Evolutionary conservation across 2,329 filamentous ascomycete species (phyloP), one percentile per base, ranked within the genome.

Genomic region (Simplicillium aogashimaense): DNA sequence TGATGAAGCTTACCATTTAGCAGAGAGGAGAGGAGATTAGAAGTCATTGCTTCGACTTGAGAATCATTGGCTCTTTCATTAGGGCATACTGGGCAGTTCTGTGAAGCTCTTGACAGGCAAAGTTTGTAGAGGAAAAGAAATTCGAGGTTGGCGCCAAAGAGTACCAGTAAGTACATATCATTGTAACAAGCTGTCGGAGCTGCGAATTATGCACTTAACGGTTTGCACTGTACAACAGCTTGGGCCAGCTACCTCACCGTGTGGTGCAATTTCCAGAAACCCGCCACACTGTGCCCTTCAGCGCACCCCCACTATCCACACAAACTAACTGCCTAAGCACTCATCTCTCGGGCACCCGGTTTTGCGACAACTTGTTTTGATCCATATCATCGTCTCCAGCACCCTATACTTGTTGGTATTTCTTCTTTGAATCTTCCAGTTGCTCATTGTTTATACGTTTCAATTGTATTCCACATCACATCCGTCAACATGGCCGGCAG

Each of bases 401-500:
- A 33, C 38, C 29, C 47, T 36, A 47, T 39, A 20, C 43, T 51
- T 47, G 50, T 53, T 38, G 45, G 53, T 48, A 34, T 25, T 28
- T 31, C 35, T 32, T 20, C 37, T 38, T 25, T 34, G 16, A n/a
- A 15, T 39, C 35, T 36, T 18, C 16, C 36, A 20, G 18, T 31
- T 32, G 15, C 12, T 15, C 34, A 30, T 25, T 15, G n/a, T 35
- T 7, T 37, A 39, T 25, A 30, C 28, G 33, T 20, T 35, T 35
- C 40, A 12, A 32, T 18, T 32, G 29, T 12, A 15, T 18, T 13
- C 38, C 30, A 29, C 30, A 37, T 32, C 36, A 44, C 41, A 34
- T 37, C 43, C 40, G 41, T 49, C 53, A 60, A 53, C 43, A 62
- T 61, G 59, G 53, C 56, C 42, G 40, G 33, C 32, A 54, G 57